These are phyloP conservation scores for Nakaseomyces nivariensis DNA, from an alignment of 1,139 yeast genomes.

Conservation along the genomic window DNA sequence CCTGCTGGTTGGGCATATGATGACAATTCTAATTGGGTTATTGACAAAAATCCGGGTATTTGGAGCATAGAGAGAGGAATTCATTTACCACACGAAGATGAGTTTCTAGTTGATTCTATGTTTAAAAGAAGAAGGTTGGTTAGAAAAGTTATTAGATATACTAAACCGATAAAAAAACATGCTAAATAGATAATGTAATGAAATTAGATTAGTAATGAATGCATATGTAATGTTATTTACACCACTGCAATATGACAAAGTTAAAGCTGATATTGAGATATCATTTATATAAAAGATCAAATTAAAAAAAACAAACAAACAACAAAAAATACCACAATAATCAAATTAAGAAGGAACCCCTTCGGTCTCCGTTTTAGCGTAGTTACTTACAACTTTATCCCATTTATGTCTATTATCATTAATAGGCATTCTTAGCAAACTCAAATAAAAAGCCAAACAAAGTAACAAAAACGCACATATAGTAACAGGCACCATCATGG, in stretches of 20 bases:
- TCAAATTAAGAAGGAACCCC: constrained; percentile 48
- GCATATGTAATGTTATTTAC: neutral
- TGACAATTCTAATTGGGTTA: constrained; percentile 52
- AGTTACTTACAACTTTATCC: constrained; percentile 39
- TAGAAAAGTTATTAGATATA: constrained; percentile 43
- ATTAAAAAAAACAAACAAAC: neutral
- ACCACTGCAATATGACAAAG: neutral
- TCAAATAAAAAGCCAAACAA: constrained; percentile 33
- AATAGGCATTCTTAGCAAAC: constrained; percentile 38
- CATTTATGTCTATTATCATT: constrained; percentile 48
- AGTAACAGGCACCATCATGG: constrained; percentile 58
- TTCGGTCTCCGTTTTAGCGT: constrained; percentile 42
- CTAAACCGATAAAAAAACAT: constrained; percentile 31
- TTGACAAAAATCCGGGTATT: constrained; percentile 42
- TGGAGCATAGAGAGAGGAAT: constrained; percentile 50
- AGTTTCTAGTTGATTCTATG: constrained; percentile 44
- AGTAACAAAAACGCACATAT: constrained; percentile 46
- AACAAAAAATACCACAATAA: neutral
- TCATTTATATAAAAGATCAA: neutral
- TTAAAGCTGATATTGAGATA: neutral
- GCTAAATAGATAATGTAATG: too few species aligned
- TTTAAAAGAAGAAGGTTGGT: constrained; percentile 49
- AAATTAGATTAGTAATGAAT: neutral
- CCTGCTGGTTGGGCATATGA: constrained; percentile 73
- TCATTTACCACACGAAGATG: constrained; percentile 40